Percentiles rank a stretch among this genome's conserved stretches.
Evolutionary conservation across 164 flowering plant genomes (phyloP).

Genomic region (Annona squamosa): DNA sequence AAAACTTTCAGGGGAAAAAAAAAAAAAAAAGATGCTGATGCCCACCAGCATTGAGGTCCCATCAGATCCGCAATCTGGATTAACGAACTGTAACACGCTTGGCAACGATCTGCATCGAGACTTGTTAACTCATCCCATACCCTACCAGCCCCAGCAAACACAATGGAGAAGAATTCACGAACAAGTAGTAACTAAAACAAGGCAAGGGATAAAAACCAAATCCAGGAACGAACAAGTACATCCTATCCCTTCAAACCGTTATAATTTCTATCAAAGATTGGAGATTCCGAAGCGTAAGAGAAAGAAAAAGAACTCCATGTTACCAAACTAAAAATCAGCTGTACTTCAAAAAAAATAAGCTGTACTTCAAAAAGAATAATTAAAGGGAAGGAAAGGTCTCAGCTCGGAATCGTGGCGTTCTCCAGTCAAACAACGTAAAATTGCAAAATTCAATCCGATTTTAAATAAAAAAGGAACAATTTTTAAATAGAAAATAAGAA

Average conservation of each 20-base stretch:
- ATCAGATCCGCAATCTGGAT: not conserved
- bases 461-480: not conserved
- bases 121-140: not conserved
- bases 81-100: not conserved
- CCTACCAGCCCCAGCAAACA: not conserved
- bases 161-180: not conserved
- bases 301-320: not conserved
- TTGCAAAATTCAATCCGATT: not conserved
- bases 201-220: not conserved
- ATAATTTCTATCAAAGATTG: too few species aligned
- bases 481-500: too few species aligned
- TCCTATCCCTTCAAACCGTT: not conserved
- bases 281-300: not conserved
- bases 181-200: not conserved
- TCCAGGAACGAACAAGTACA: not conserved
- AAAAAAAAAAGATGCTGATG: not conserved
- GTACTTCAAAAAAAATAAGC: too few species aligned
- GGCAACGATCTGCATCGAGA: not conserved
- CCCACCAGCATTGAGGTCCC: not conserved
- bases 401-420: not conserved
- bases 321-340: not conserved
- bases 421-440: not conserved
- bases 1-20: not conserved
- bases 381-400: not conserved
- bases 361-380: not conserved